Base-by-base conservation (phyloP, 805 yeast genomes). In the Ogataea neopini region DNA sequence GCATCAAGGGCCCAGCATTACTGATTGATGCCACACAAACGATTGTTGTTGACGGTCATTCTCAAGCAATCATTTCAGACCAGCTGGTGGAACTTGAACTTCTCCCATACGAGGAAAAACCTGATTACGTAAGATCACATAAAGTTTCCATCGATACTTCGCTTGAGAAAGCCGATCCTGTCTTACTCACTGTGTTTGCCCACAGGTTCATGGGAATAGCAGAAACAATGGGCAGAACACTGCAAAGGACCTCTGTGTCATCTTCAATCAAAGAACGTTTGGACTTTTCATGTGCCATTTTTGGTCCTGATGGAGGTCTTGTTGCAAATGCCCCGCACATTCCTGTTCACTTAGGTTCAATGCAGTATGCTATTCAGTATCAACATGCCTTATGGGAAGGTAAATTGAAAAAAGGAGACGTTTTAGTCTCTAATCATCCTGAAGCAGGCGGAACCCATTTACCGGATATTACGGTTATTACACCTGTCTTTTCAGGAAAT, bases 381-480 rank as follows among this genome's bases (percentile, higher is more conserved):
- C 73, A 68, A 40, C 54, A 64, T n/a, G 61, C 68, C 2, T 56
- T 61, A 39, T 71, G 75, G 75, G 56, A 61, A 19, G 65, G 59
- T n/a, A 55, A 68, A 22, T 49, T 72, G 45, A 58, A 62, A 17
- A 67, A 60, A 34, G 77, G 75, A 45, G 77, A 72, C 57, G 69
- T 72, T 23, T 52, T 72, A 19, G 66, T 66, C 36, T 64, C 75
- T 4, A 72, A 72, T 47, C 69, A 68, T 33, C 76, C 76, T 6
- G 62, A 62, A 38, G 73, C 70, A 22, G 72, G 72, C 39, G 77
- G 76, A 34, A 71, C 74, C 0, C 77, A 72, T 54, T 57, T 72
- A 34, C 77, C 75, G 17, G 77, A 72, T 58, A 71, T 79, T 47
- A 79, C 83, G 2, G 80, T 79, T 28, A 74, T 79, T 19, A 74